A percentile compares a stretch with the other conserved stretches of the same genome.
These are phyloP conservation scores for Carex littledalei DNA, from an alignment of 176 grass and related monocot genomes.

Conservation along the genomic window DNA sequence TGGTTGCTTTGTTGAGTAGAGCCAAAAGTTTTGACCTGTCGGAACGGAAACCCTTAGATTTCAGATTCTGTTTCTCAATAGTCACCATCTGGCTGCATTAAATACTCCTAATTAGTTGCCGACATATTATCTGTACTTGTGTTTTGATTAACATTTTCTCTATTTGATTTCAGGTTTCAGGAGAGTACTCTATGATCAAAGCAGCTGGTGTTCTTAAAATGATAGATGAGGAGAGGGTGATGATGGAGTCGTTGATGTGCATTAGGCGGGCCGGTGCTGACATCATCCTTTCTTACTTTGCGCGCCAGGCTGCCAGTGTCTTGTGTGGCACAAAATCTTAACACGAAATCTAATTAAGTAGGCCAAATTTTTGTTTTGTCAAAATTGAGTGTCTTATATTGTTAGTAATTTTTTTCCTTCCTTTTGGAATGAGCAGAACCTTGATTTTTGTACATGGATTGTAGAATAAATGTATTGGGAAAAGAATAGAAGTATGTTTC, in stretches of 20 bases:
- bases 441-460: not conserved
- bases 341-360: constrained; percentile 26
- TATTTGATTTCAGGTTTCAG: constrained; percentile 59
- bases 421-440: not conserved
- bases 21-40: not conserved
- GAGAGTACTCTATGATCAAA: constrained; percentile 99
- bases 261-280: constrained; percentile 73
- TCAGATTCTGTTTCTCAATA: not conserved
- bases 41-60: not conserved
- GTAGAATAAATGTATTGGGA: not conserved
- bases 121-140: not conserved
- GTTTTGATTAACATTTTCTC: not conserved
- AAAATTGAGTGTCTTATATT: not conserved
- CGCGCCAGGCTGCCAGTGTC: constrained; percentile 70
- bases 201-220: constrained; percentile 62
- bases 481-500: not conserved
- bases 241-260: constrained; percentile 97
- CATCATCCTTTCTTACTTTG: constrained; percentile 89
- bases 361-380: not conserved
- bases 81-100: not conserved
- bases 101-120: not conserved
- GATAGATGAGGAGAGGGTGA: constrained; percentile 95
- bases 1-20: not conserved
- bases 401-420: not conserved
- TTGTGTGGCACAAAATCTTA: constrained; percentile 47